Base-by-base conservation (phyloP, 164 flowering plant species). In the Chloranthus sessilifolius region DNA sequence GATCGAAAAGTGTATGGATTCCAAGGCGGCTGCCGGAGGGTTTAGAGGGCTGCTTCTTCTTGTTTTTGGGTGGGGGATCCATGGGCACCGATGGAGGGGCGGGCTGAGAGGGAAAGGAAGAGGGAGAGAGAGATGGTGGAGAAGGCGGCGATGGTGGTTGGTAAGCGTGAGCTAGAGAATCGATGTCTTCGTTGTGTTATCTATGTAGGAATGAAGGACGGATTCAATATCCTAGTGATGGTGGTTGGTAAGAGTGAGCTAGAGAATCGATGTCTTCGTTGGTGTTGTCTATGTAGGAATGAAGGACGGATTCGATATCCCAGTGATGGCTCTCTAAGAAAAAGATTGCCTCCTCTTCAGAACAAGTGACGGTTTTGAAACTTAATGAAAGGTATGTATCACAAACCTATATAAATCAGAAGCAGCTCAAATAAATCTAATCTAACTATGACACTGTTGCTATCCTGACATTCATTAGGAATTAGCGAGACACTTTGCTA, bases 341-440 rank as follows among this genome's bases (percentile, higher is more conserved):
- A 54, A 64, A 64, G 16, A 42, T 11, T 26, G 63, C 68, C 28
- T 58, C 68, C 37, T 64, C 63, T 21, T 30, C 15, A 1, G 63
- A 24, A 3, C 51, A 34, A n/a, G n/a, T n/a, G n/a, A n/a, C n/a
- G n/a, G n/a, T n/a, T n/a, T n/a, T n/a, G n/a, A n/a, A n/a, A n/a
- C n/a, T n/a, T n/a, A n/a, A n/a, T n/a, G n/a, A n/a, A n/a, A n/a
- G n/a, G n/a, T n/a, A n/a, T n/a, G n/a, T n/a, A n/a, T n/a, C n/a
- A n/a, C n/a, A n/a, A n/a, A n/a, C n/a, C n/a, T n/a, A n/a, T n/a
- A n/a, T n/a, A n/a, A n/a, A n/a, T n/a, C n/a, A n/a, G n/a, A n/a
- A n/a, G n/a, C n/a, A n/a, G n/a, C n/a, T n/a, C n/a, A n/a, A n/a
- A n/a, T n/a, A n/a, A n/a, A n/a, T n/a, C n/a, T n/a, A n/a, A n/a